Conservation (phyloP, 768 basidiomycete genomes). For the Mycena maculata region DNA sequence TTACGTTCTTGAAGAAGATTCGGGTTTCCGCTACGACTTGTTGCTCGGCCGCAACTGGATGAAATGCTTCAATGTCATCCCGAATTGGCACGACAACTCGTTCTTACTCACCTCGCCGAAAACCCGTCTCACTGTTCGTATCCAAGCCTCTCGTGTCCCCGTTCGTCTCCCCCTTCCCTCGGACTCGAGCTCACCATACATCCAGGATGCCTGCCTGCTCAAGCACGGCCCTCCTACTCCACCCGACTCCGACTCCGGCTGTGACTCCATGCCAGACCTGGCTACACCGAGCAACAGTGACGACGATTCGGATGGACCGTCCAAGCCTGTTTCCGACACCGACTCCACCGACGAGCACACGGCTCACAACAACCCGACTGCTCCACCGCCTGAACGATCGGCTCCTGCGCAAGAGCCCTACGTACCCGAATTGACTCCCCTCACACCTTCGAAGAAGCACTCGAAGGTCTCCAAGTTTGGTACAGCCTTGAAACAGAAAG, state of each 20-base stretch:
- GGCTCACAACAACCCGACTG: too few species aligned
- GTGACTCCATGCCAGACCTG: too few species aligned
- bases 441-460: background rate
- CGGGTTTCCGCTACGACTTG: conserved; percentile 29
- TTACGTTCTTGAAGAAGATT: too few species aligned
- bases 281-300: too few species aligned
- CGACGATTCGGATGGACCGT: too few species aligned
- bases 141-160: conserved; percentile 11
- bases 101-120: conserved; percentile 20
- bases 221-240: too few species aligned
- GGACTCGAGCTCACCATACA: too few species aligned
- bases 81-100: conserved; percentile 22
- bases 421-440: background rate
- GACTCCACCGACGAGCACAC: too few species aligned
- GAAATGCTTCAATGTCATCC: conserved; percentile 6
- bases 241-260: too few species aligned
- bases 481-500: background rate
- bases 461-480: conserved; percentile 1
- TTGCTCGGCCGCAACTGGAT: conserved; percentile 20
- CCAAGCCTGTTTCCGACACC: too few species aligned
- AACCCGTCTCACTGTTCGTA: conserved; percentile 6
- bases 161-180: background rate
- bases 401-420: background rate
- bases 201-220: too few species aligned
- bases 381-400: too few species aligned